A percentile compares a stretch with the other conserved stretches of the same genome.
These are phyloP conservation scores for Rhazya stricta DNA, from an alignment of 257 asterid genomes.

Conservation along the genomic window DNA sequence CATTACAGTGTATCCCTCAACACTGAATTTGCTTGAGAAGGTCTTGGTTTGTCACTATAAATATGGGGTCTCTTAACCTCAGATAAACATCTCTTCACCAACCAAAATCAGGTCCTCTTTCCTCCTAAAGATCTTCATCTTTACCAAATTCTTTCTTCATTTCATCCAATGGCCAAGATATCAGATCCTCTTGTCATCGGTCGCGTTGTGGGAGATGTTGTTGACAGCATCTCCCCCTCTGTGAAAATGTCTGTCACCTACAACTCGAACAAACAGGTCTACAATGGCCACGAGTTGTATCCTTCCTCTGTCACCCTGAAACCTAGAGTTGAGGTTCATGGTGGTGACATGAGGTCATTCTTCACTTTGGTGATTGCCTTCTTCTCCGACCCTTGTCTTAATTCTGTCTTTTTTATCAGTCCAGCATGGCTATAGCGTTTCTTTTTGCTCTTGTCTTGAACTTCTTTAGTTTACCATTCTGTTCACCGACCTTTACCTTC, in stretches of 20 bases:
- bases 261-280: constrained; percentile 58
- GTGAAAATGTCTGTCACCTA: constrained; percentile 62
- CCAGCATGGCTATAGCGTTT: neutral
- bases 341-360: constrained; percentile 74
- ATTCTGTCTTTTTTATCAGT: too few relatives aligned
- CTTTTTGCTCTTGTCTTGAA: too few relatives aligned
- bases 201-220: constrained; percentile 79
- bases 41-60: constrained; percentile 19
- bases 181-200: constrained; percentile 62
- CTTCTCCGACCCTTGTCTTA: neutral
- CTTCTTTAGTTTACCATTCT: too few relatives aligned
- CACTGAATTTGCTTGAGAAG: neutral
- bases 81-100: neutral
- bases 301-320: constrained; percentile 57
- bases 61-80: constrained; percentile 7
- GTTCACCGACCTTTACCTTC: neutral
- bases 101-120: neutral
- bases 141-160: neutral
- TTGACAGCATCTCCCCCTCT: constrained; percentile 44
- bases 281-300: constrained; percentile 72
- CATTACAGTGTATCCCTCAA: neutral
- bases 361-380: constrained; percentile 58
- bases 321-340: constrained; percentile 72
- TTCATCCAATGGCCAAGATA: constrained; percentile 22
- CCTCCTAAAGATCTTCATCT: too few relatives aligned